Evolutionary conservation across 768 basidiomycete genomes (phyloP).

Genomic region (Podaxis rugospora): DNA sequence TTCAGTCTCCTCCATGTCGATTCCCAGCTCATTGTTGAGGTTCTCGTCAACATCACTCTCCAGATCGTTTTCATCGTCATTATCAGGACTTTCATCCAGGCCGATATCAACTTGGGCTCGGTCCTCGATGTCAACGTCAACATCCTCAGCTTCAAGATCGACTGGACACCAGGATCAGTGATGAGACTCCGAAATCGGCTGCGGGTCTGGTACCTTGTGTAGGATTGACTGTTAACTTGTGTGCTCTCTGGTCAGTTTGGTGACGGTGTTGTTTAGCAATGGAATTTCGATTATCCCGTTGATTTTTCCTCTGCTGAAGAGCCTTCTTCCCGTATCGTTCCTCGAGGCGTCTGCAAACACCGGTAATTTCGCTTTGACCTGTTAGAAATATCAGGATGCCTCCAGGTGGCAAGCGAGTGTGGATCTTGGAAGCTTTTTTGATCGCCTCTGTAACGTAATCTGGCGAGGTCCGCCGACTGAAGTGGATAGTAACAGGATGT

Average conservation of each 20-base stretch:
- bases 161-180: conserved; percentile 30
- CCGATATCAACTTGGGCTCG: conserved; percentile 33
- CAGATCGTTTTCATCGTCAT: conserved; percentile 75
- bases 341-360: conserved; percentile 79
- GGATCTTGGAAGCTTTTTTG: conserved; percentile 88
- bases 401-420: conserved; percentile 86
- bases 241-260: conserved; percentile 19
- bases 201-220: conserved; percentile 38
- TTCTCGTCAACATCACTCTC: conserved; percentile 69
- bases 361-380: conserved; percentile 91
- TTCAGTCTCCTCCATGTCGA: conserved; percentile 62
- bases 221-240: conserved; percentile 29
- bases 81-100: conserved; percentile 55
- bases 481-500: conserved; percentile 93
- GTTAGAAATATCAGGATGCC: conserved; percentile 94
- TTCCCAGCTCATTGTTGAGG: conserved; percentile 50
- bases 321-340: conserved; percentile 68
- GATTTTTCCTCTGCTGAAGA: conserved; percentile 42
- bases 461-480: conserved; percentile 77
- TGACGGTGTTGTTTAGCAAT: conserved; percentile 4
- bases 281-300: conserved; percentile 17
- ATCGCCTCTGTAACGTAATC: conserved; percentile 92
- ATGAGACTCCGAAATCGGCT: background rate
- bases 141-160: conserved; percentile 67
- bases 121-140: conserved; percentile 50